Base-by-base conservation (phyloP, 305 asterid species). In the Solanum hybrid region DNA sequence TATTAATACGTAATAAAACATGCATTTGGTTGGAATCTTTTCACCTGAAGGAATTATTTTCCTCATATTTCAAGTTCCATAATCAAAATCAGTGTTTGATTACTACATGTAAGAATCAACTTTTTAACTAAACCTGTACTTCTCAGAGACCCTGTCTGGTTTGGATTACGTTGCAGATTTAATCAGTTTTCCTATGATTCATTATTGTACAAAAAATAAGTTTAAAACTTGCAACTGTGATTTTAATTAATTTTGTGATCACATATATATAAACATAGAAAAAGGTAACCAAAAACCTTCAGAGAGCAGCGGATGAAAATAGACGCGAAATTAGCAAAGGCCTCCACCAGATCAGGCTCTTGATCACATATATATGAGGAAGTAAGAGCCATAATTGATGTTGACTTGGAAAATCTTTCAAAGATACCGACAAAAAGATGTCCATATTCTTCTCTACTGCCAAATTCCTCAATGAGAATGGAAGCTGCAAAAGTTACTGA, bases 301-400 rank as follows among this genome's bases (percentile, higher is more conserved):
- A 93, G 92, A 87, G 96, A 95, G 92, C 94, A 92, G 91, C 95
- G 96, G 90, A 96, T 94, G 89, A 92, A 97, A 51, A 94, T 93
- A 89, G 98, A 95, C 36, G 98, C 94, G 86, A 96, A 96, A 95
- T 89, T 94, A 89, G 95, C 89, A 92, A 96, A 97, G 86, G 99
- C 98, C 93, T 97, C 99, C 76, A 95, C 98, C 92, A 97, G 92
- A 93, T 96, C 99, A 34, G 98, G 99, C 93, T 97, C 99, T 94
- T 97, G 98, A 91, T 97, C 99, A 90, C 99, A 97, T 89, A 97
- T 93, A 89, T 96, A 97, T 57, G 99, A 97, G 87, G 99, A 97
- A 91, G 95, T 95, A 91, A 97, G 95, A 90, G 98, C 97, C 93
- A 91, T 92, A 89, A 97, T 95, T 87, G 98, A 95, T 89, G 97